A percentile compares a stretch with the other conserved stretches of the same genome.
These are phyloP conservation scores for Anisodus tanguticus DNA, from an alignment of 257 asterid genomes.

Conservation along the genomic window DNA sequence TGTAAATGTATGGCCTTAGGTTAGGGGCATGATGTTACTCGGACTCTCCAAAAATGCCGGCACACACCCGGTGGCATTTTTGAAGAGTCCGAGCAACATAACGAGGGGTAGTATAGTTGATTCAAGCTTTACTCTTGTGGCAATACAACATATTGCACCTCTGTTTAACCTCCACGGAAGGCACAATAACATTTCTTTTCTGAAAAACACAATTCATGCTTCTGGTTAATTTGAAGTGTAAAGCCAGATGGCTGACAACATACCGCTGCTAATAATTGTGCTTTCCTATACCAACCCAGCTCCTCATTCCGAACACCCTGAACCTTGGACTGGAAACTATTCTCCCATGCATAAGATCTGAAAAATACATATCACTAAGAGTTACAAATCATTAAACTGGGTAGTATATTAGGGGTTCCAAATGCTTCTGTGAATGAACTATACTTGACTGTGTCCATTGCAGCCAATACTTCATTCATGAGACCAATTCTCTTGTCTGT, in stretches of 20 bases:
- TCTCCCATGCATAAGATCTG: constrained; percentile 98
- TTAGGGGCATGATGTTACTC: not conserved
- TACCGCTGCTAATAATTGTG: constrained; percentile 94
- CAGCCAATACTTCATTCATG: constrained; percentile 96
- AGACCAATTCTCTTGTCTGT: constrained; percentile 97
- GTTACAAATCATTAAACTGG: not conserved
- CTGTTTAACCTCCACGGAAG: not conserved
- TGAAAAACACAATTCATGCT: constrained; percentile 34
- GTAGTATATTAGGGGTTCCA: not conserved
- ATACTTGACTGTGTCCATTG: constrained; percentile 96
- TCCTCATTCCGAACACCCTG: constrained; percentile 81
- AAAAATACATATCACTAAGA: constrained; percentile 35
- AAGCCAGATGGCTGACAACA: constrained; percentile 33
- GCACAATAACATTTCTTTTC: constrained; percentile 5
- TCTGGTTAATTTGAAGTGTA: not conserved
- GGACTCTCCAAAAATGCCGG: not conserved
- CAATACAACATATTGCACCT: not conserved
- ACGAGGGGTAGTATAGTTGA: constrained; percentile 22
- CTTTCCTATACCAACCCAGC: constrained; percentile 79
- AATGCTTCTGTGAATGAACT: constrained; percentile 30
- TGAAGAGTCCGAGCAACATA: no score
- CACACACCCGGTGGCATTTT: constrained; percentile 10
- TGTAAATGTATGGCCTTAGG: constrained; percentile 2
- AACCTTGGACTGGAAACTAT: constrained; percentile 82
- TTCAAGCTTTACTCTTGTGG: constrained; percentile 4